Conservation (phyloP, 2,329 filamentous ascomycete species). For the Juglanconis juglandina region DNA sequence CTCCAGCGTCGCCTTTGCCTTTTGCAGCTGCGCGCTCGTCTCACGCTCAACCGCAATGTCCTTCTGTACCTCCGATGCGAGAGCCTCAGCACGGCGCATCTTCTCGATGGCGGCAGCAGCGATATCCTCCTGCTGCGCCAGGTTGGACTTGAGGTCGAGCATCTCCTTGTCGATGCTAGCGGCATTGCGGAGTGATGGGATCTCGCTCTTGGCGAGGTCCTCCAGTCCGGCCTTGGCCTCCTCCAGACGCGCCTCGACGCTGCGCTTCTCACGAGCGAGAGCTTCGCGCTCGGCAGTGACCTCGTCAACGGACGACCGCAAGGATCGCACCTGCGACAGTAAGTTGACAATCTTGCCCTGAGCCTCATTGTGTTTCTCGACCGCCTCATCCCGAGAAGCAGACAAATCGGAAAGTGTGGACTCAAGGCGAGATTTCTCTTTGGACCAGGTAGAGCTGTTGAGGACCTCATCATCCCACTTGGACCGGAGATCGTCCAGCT, state of each 20-base stretch:
- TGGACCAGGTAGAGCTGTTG: constrained; percentile 96
- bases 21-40: constrained; percentile 73
- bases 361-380: constrained; percentile 88
- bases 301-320: constrained; percentile 83
- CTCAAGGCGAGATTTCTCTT: constrained; percentile 91
- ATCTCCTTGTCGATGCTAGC: constrained; percentile 86
- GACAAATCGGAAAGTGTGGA: constrained; percentile 84
- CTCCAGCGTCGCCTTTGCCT: constrained; percentile 85
- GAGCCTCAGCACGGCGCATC: constrained; percentile 89
- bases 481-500: constrained; percentile 87
- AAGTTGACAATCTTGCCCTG: constrained; percentile 90
- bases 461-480: constrained; percentile 99
- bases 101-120: constrained; percentile 89
- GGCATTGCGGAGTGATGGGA: constrained; percentile 82
- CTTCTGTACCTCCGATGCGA: constrained; percentile 86
- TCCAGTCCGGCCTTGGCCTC: constrained; percentile 88
- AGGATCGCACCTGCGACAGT: constrained; percentile 80
- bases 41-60: constrained; percentile 87
- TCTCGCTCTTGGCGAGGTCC: constrained; percentile 80
- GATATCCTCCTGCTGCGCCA: constrained; percentile 92
- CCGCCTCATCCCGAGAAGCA: constrained; percentile 89
- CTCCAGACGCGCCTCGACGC: constrained; percentile 76
- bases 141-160: constrained; percentile 79
- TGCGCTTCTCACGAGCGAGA: constrained; percentile 83
- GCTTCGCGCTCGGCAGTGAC: constrained; percentile 79